Percentiles rank a stretch among this genome's conserved stretches.
Conservation (phyloP, 2,329 filamentous ascomycete species). For the Phoma sp. region DNA sequence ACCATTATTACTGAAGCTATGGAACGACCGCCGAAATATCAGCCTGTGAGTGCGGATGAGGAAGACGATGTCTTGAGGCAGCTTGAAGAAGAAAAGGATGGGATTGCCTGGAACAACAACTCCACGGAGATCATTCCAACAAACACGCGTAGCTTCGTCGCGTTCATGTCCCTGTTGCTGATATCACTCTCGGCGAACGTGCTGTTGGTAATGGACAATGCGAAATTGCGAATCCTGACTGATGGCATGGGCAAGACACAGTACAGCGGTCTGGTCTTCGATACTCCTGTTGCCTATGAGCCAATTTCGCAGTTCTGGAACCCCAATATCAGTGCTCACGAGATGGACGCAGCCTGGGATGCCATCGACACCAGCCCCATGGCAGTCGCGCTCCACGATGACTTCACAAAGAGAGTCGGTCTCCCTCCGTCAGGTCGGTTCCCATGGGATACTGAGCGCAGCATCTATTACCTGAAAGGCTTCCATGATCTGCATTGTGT, state of each 20-base stretch:
- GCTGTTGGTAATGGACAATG: constrained; percentile 37
- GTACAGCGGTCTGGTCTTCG: constrained; percentile 40
- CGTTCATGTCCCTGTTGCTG: constrained; percentile 36
- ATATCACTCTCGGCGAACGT: constrained; percentile 40
- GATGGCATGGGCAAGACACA: constrained; percentile 26
- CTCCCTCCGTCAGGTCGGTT: constrained; percentile 38
- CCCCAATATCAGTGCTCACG: constrained; percentile 32
- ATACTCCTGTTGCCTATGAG: constrained; percentile 35
- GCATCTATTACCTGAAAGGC: constrained; percentile 46
- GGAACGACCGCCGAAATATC: constrained; percentile 35
- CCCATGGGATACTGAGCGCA: constrained; percentile 45
- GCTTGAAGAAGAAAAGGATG: constrained; percentile 34
- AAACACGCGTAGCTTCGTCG: constrained; percentile 34
- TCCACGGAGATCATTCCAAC: constrained; percentile 36
- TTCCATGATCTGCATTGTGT: constrained; percentile 46
- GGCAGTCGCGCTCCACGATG: constrained; percentile 40
- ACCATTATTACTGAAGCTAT: constrained; percentile 17
- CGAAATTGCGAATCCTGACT: constrained; percentile 22
- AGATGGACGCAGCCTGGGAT: constrained; percentile 44
- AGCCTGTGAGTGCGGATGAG: constrained; percentile 34
- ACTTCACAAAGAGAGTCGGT: constrained; percentile 30
- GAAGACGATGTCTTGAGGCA: constrained; percentile 22
- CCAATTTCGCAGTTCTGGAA: constrained; percentile 41
- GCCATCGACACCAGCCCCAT: constrained; percentile 42
- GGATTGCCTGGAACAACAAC: constrained; percentile 32